Base-by-base conservation (phyloP, 2,329 filamentous ascomycete genomes). In the Amphichorda felina region DNA sequence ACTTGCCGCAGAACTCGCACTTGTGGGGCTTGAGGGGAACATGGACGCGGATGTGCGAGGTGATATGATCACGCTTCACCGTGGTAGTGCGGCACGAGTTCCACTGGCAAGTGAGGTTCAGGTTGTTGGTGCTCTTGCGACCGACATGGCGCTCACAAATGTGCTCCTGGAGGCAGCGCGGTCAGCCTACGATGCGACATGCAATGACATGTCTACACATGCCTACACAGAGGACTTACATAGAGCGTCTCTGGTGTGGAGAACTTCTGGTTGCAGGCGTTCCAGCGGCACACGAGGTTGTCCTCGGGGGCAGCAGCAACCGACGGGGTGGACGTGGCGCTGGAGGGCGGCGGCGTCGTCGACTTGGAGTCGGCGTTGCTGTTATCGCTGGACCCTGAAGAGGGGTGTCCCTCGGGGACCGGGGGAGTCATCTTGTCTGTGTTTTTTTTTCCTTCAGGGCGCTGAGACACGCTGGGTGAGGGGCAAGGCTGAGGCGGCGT, bases 21-120 rank as follows among this genome's bases (percentile, higher is more conserved):
- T 95, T 96, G 68, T 98, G 91, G 46, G 91, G 91, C 72, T 98
- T 98, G 41, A 98, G 69, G 1, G 91, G 91, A n/a, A 98, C 89
- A 58, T 98, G 91, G 36, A 96, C 91, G 45, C 91, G 85, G 50
- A 98, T 95, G 62, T 98, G 91, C 34, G 91, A 96, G 34, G 91
- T 98, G 61, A 98, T 98, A 65, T 98, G 91, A 53, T 96, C 91
- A 51, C 91, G 86, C 72, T 98, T 96, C 57, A 96, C 89, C 2
- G 89, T 96, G 33, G 88, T 95, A 16, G 89, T 96, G 43, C 87
- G 79, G 66, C 91, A 98, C 44, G 81, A 82, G 49, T 88, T 91
- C 91, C 91, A 98, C 57, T 93, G 85, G 64, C 91, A 98, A 37
- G 87, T 95, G 56, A 98, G 63, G 61, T 91, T 96, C 53, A 98